Percentiles rank a stretch among this genome's conserved stretches.
Conservation (phyloP, 2,329 filamentous ascomycete genomes). For the Davidsoniella neocaledoniae region DNA sequence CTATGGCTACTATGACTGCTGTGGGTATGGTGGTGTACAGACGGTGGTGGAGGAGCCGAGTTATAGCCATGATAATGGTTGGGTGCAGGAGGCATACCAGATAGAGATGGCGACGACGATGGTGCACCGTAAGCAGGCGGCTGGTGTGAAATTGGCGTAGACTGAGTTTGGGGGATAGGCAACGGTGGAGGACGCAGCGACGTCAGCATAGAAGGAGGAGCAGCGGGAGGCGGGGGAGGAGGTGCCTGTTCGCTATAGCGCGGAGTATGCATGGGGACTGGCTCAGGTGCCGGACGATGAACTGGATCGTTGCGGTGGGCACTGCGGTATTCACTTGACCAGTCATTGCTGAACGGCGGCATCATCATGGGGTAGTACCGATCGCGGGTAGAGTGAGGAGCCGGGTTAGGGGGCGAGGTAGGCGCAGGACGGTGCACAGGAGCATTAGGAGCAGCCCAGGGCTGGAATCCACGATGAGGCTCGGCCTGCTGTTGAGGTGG, state of each 20-base stretch:
- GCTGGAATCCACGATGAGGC: constrained; percentile 5
- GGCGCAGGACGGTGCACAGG: constrained; percentile 8
- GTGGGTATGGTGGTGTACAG: constrained; percentile 4
- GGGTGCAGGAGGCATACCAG: constrained; percentile 21
- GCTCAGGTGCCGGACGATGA: not conserved
- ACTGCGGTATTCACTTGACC: constrained; percentile 8
- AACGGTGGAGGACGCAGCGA: constrained; percentile 12
- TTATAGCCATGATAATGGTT: constrained; percentile 5
- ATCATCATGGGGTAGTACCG: constrained; percentile 6
- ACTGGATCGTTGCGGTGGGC: constrained; percentile 4
- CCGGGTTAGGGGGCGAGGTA: constrained; percentile 1
- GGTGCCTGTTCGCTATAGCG: constrained; percentile 6
- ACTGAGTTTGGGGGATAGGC: constrained; percentile 7
- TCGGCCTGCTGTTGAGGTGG: constrained; percentile 1
- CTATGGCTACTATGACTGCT: constrained; percentile 5
- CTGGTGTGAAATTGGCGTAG: constrained; percentile 6
- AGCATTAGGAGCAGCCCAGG: constrained; percentile 2
- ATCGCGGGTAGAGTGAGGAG: constrained; percentile 1
- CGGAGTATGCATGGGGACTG: constrained; percentile 3
- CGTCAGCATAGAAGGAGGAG: constrained; percentile 14
- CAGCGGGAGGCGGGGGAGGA: not conserved
- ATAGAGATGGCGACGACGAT: constrained; percentile 21
- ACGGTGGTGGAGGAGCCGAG: not conserved
- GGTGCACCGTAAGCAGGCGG: constrained; percentile 14
- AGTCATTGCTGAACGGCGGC: constrained; percentile 2